A percentile compares a stretch with the other conserved stretches of the same genome.
phyloP scores from a whole-genome alignment of 164 flowering plant genomes.

The Vitis rotundifolia region DNA sequence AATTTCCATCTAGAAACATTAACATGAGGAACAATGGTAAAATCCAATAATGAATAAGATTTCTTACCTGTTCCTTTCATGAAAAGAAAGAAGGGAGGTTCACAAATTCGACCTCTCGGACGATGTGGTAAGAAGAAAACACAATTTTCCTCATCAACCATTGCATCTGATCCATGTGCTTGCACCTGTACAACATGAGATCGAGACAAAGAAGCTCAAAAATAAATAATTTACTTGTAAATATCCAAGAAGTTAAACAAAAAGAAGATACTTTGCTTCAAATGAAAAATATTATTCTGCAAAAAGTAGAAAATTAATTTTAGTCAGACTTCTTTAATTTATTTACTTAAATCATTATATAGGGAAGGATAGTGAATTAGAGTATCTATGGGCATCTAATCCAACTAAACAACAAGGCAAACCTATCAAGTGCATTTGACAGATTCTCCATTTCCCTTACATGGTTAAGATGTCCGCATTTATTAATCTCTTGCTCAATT shows the following conservation, averaged over 20 bases:
- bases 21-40: neutral
- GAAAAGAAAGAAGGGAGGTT: conserved; percentile 77
- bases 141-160: conserved; percentile 96
- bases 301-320: no score
- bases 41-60: neutral
- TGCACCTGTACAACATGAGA: conserved; percentile 56
- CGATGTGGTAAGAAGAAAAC: conserved; percentile 95
- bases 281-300: neutral
- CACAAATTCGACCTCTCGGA: conserved; percentile 75
- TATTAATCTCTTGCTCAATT: no score
- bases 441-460: no score
- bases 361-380: no score
- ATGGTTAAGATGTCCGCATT: no score
- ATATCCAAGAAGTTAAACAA: neutral
- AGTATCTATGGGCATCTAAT: no score
- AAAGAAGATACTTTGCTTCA: neutral
- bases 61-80: conserved; percentile 94
- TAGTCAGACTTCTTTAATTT: no score
- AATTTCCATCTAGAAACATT: neutral
- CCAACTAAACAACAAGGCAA: no score
- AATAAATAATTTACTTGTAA: neutral
- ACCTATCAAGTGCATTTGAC: no score
- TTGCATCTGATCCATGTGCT: conserved; percentile 97
- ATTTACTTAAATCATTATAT: no score
- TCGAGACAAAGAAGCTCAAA: neutral